Conservation (phyloP, 106 monocot species). For the Narthecium ossifragum region DNA sequence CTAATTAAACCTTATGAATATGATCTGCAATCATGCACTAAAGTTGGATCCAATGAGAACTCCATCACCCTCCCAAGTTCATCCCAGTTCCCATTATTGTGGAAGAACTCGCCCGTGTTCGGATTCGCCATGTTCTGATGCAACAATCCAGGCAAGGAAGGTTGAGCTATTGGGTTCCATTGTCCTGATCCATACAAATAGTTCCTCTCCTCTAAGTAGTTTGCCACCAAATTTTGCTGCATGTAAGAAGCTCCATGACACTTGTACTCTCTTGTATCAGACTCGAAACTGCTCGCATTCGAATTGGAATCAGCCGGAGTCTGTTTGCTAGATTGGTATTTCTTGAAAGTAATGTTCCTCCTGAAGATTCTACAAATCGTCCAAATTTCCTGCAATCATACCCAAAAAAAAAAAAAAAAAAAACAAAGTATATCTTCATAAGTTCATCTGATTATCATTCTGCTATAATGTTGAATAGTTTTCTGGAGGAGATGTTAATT, state of each 20-base stretch:
- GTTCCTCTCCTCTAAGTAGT: slow-evolving; percentile 16
- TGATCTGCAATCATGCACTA: not conserved
- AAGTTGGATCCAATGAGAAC: slow-evolving; percentile 21
- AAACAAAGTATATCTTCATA: not conserved
- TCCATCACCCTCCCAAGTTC: slow-evolving; percentile 69
- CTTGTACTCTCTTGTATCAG: slow-evolving; percentile 25
- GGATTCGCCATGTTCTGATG: not conserved
- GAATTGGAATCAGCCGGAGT: slow-evolving; percentile 27
- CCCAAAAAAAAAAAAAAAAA: not conserved
- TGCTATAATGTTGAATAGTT: no score
- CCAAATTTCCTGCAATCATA: slow-evolving; percentile 58
- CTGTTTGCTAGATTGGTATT: slow-evolving; percentile 9
- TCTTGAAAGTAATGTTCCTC: slow-evolving; percentile 34
- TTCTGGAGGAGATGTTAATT: no score
- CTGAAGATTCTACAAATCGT: slow-evolving; percentile 82
- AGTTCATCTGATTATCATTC: no score
- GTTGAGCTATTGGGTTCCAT: slow-evolving; percentile 14
- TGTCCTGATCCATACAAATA: slow-evolving; percentile 20
- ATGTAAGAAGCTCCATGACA: not conserved
- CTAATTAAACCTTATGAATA: no score
- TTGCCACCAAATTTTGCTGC: not conserved
- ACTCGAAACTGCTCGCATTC: slow-evolving; percentile 47
- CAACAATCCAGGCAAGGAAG: not conserved
- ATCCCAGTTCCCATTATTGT: slow-evolving; percentile 50
- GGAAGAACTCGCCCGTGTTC: slow-evolving; percentile 12